A percentile compares a stretch with the other conserved stretches of the same genome.
phyloP scores from a whole-genome alignment of 441 rosid species.

The Populus hybrid region DNA sequence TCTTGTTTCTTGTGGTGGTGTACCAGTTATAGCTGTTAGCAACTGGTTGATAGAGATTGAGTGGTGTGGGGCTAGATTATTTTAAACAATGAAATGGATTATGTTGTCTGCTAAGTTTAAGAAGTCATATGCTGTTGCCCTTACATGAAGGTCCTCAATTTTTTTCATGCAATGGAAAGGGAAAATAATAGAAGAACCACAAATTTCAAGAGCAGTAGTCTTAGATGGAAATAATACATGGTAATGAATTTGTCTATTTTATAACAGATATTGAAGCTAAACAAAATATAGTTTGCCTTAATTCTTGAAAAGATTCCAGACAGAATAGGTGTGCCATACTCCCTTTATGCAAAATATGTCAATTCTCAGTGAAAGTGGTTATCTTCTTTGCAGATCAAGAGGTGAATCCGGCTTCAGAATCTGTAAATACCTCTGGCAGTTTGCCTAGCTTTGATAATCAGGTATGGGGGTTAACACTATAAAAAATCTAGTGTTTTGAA shows the following conservation, averaged over 20 bases:
- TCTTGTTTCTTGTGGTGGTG: neutral
- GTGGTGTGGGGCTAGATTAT: neutral
- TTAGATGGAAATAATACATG: neutral
- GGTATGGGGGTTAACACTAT: slow-evolving; percentile 4
- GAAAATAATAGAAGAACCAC: neutral
- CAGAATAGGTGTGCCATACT: neutral
- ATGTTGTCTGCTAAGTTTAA: neutral
- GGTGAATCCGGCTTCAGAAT: slow-evolving; percentile 26
- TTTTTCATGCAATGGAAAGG: neutral
- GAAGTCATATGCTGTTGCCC: neutral
- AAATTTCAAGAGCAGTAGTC: neutral
- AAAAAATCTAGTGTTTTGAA: neutral
- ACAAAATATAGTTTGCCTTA: neutral
- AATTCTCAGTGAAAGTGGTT: neutral
- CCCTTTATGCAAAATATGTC: neutral
- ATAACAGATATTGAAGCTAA: neutral
- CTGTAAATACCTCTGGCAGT: neutral
- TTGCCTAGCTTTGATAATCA: slow-evolving; percentile 4
- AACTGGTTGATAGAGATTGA: neutral
- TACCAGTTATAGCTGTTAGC: neutral
- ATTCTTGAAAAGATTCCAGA: neutral
- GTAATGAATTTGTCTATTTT: neutral
- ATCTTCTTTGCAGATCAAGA: slow-evolving; percentile 30
- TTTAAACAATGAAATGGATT: neutral
- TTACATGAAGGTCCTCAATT: neutral